Base-by-base conservation (phyloP, 306 rosid genomes). In the Ziziphus jujuba region DNA sequence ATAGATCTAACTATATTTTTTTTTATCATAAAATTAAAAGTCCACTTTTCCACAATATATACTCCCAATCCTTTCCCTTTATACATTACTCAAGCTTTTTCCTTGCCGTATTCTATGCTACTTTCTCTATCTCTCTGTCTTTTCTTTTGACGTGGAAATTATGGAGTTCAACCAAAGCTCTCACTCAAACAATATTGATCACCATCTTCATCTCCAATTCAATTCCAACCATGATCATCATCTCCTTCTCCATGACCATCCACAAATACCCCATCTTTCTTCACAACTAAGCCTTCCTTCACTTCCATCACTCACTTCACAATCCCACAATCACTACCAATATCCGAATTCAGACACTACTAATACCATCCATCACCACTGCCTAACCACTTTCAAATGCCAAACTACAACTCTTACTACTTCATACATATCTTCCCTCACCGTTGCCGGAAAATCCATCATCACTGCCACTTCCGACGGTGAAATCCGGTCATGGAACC, bases 391-490 rank as follows among this genome's bases (percentile, higher is more conserved):
- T 52, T 70, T 90, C 66, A 85, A 73, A 63, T 67, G 76, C 70
- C 75, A 82, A 58, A 67, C 65, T 5, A 10, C 47, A 11, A 44
- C 52, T 34, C n/a, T n/a, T n/a, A n/a, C n/a, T n/a, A n/a, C 23
- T 56, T 88, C 96, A 63, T 88, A 77, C 89, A 61, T 69, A 58
- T 87, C 97, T 60, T 90, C 90, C 45, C 82, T 90, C 51, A 49
- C 86, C 59, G 66, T 90, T 34, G 60, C 85, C 1, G 89, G 81
- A 5, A 82, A 83, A 7, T 79, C 86, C 72, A 82, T 93, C 88
- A 87, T 72, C 77, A 69, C 86, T 0, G 98, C 84, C 64, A 87
- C 97, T 9, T 89, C 97, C 7, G 79, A 87, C 81, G 58, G 79
- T 66, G 89, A 92, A 86, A 83, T 92, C 84, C 67, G 69, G 36